Evolutionary conservation across 2,329 filamentous ascomycete genomes (phyloP), one percentile per base, ranked within the genome.

Genomic region (Xylariaceae sp.): DNA sequence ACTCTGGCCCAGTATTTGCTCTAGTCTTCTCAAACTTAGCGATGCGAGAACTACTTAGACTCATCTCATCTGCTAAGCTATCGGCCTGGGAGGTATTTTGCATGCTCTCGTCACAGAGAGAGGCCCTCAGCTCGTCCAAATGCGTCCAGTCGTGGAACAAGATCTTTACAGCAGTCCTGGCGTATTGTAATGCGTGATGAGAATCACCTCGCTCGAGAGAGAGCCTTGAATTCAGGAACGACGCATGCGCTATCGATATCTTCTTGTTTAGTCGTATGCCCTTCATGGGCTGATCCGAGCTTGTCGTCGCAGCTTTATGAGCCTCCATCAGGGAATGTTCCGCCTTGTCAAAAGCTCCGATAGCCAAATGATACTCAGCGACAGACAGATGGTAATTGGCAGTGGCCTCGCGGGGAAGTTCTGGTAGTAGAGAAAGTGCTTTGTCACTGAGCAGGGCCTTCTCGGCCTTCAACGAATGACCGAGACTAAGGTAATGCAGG

Each of bases 331-430:
- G 53, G 41, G 64, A 53, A 18, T 62, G 62, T 42, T 64, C 65
- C 39, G 78, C 84, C 63, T 85, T 81, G 9, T 81, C 73, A 13
- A 78, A 65, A 37, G 81, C 79, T 9, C 84, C 85, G 11, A 83
- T 75, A 2, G 78, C 76, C 15, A 90, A 68, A 19, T 83, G 71
- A 59, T 89, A 89, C 59, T 95, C 87, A 1, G 86, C 82, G 46
- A 83, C 81, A 0, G 81, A 79, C 6, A 95, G 65, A 49, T 89
- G 77, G 60, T 85, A 85, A 13, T 64, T 63, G 9, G 70, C 71
- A 16, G 71, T 49, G 4, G 68, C 61, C 15, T 72, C 66, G 11
- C 59, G 59, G 2, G 68, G 64, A 3, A 63, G 55, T n/a, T 66
- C 57, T n/a, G 65, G 57, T 38, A 66, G 53, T 8, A 68, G 49